These are phyloP conservation scores for Volvox reticuliferus DNA, from an alignment of 139 green algal species.

Conservation along the genomic window DNA sequence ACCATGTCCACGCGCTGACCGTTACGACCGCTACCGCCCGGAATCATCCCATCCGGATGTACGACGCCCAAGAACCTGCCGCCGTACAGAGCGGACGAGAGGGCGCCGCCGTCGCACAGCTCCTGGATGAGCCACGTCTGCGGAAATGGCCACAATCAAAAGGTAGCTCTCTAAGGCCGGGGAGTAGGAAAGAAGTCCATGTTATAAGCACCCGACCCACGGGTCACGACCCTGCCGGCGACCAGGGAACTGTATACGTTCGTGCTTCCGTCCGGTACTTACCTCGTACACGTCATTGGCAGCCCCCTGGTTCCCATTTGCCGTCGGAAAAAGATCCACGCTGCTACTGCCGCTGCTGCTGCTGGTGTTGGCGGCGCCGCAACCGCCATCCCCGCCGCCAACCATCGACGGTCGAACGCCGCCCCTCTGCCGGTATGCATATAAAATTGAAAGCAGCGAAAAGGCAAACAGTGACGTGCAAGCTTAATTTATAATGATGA, in stretches of 20 bases:
- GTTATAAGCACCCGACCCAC: no score
- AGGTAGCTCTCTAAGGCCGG: no score
- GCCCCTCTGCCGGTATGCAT: no score
- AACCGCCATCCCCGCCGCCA: neutral
- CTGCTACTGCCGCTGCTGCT: neutral
- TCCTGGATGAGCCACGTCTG: constrained; percentile 41
- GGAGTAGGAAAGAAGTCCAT: no score
- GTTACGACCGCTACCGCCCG: neutral
- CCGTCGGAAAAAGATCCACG: neutral
- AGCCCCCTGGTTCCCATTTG: neutral
- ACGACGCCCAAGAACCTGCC: neutral
- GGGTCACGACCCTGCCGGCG: no score
- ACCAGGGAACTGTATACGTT: no score
- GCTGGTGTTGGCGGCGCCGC: neutral
- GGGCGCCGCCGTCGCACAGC: constrained; percentile 39
- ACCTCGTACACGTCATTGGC: constrained; percentile 19
- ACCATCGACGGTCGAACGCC: neutral
- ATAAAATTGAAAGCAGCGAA: no score
- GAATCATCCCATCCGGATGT: neutral
- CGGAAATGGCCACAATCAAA: neutral
- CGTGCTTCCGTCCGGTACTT: neutral
- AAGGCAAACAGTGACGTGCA: no score
- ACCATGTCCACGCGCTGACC: neutral
- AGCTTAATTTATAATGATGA: no score
- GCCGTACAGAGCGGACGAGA: constrained; percentile 26